Base-by-base conservation (phyloP, 169 alveolate species). In the Eimeria zaria region DNA sequence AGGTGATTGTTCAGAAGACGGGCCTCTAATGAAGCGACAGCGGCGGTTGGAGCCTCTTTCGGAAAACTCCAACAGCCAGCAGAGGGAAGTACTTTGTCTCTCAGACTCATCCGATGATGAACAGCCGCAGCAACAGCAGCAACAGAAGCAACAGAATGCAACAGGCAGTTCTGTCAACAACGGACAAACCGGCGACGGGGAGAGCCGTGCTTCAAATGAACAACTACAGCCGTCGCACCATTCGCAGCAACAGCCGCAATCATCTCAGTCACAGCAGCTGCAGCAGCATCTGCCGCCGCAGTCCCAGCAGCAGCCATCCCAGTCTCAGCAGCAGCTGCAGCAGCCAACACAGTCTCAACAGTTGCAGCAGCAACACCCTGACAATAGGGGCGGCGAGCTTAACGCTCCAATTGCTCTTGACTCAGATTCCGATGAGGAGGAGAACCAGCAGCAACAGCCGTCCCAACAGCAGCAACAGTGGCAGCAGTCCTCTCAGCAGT, bases 331-430 rank as follows among this genome's bases (percentile, higher is more conserved):
- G 90, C 90, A 81, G 46, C 51, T 44, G 90, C 73, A 81, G 90
- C 90, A 46, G 71, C 73, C 53, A 58, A 27, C 60, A 36, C 91
- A 83, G 58, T 53, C 69, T 0, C 48, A 48, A 76, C 69, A 9
- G 53, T 53, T 22, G 73, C 91, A 83, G 91, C 91, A 83, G 74
- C 88, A 41, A 67, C 51, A 48, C 11, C 44, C 89, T 78, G 89
- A 78, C 60, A 41, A 67, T 27, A 33, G 44, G n/a, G 89, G 89
- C 11, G 89, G 89, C 9, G 89, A 44, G 64, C 41, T 51, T 78
- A 51, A 78, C 51, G 89, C 89, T 51, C 89, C 89, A n/a, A 78
- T 78, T n/a, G 89, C 89, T 27, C 22, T 78, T 18, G 89, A 78
- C 67, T 78, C 89, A 44, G 89, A 78, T 7, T 11, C 89, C n/a